A percentile compares a stretch with the other conserved stretches of the same genome.
phyloP scores from a whole-genome alignment of 2,329 filamentous ascomycete species.

The Sporothrix sp. region DNA sequence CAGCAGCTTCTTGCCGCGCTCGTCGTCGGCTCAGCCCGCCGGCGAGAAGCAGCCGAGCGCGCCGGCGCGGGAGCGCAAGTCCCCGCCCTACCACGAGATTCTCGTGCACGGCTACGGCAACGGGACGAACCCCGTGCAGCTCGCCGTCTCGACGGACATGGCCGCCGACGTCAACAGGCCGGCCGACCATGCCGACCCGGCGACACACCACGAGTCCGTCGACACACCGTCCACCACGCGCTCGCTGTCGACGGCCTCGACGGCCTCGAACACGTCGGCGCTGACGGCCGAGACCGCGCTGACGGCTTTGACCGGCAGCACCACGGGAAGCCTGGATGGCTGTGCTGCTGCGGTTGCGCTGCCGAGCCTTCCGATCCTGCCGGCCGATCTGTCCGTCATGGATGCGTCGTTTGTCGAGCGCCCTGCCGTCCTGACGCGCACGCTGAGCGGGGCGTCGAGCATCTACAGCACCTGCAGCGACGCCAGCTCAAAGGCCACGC shows the following conservation, averaged over 20 bases:
- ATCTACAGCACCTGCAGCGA: conserved; percentile 12
- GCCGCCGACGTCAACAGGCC: background rate
- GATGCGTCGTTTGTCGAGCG: background rate
- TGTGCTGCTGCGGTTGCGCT: too few relatives aligned
- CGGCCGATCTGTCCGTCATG: background rate
- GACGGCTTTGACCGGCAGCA: background rate
- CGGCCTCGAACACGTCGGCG: conserved; percentile 16
- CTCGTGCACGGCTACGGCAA: conserved; percentile 46
- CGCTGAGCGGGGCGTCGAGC: conserved; percentile 6
- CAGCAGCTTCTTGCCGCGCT: conserved; percentile 1
- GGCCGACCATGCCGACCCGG: background rate
- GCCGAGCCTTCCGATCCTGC: too few relatives aligned
- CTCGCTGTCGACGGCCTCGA: conserved; percentile 22
- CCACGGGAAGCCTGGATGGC: too few relatives aligned
- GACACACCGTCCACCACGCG: conserved; percentile 11
- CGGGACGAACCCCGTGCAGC: conserved; percentile 31
- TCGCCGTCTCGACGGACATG: background rate
- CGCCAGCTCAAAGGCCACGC: background rate
- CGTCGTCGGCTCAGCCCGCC: background rate
- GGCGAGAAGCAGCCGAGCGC: background rate
- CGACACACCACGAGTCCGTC: background rate
- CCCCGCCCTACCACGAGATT: conserved; percentile 38
- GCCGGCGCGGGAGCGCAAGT: background rate
- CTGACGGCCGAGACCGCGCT: conserved; percentile 9
- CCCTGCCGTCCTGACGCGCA: background rate